phyloP scores from a whole-genome alignment of 768 basidiomycete genomes.

The Epithele typhae region DNA sequence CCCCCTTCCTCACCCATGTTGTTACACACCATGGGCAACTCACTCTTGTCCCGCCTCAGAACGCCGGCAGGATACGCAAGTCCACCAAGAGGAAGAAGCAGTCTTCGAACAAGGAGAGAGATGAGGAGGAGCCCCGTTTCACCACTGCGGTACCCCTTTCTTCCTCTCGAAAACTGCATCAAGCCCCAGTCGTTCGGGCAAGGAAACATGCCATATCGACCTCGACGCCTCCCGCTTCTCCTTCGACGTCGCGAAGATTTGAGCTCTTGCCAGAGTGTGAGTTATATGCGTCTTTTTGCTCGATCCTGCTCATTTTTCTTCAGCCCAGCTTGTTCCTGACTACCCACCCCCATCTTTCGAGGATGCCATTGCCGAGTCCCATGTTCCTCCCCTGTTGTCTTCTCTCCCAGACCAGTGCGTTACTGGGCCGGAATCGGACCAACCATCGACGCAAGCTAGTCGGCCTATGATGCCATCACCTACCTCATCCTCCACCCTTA shows the following conservation, averaged over 20 bases:
- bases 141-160: conserved; percentile 19
- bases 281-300: background rate
- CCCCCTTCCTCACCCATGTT: conserved; percentile 57
- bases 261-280: conserved; percentile 14
- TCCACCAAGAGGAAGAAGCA: conserved; percentile 29
- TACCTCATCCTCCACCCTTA: background rate
- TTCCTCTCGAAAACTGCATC: conserved; percentile 16
- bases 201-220: conserved; percentile 16
- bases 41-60: conserved; percentile 48
- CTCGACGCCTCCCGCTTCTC: conserved; percentile 1
- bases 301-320: background rate
- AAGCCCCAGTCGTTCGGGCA: conserved; percentile 10
- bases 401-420: background rate
- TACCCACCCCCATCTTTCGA: conserved; percentile 76
- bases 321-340: conserved; percentile 39
- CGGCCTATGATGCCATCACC: conserved; percentile 5
- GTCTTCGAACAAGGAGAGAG: conserved; percentile 23
- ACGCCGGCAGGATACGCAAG: conserved; percentile 43
- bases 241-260: background rate
- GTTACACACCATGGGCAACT: conserved; percentile 51
- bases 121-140: conserved; percentile 25
- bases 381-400: conserved; percentile 15
- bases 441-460: background rate
- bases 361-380: conserved; percentile 44
- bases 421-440: background rate